Conservation (phyloP, 306 rosid genomes). For the Sphenostylis stenocarpa region DNA sequence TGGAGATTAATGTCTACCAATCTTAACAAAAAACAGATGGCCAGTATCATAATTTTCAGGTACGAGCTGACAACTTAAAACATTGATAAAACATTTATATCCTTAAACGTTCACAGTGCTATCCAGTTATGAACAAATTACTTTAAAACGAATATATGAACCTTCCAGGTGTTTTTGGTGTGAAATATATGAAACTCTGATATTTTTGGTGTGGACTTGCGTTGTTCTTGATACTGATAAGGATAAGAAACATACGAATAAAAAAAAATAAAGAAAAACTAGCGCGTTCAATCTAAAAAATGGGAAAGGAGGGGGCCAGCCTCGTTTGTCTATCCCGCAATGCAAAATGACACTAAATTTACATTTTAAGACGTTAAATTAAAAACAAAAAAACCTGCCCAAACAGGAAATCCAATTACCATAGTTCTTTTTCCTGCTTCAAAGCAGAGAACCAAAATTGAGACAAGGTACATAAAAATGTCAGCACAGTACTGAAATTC, state of each 20-base stretch:
- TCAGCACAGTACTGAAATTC: constrained; percentile 28
- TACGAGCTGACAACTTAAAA: background rate
- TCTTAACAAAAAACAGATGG: too few relatives aligned
- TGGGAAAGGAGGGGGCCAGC: background rate
- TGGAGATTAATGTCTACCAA: too few relatives aligned
- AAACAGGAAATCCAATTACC: constrained; percentile 53
- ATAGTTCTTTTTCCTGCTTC: constrained; percentile 43
- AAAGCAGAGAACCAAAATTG: constrained; percentile 45
- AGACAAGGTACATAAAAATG: constrained; percentile 16
- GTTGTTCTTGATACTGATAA: background rate
- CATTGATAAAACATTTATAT: background rate
- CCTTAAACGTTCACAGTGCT: background rate
- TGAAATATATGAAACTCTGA: background rate
- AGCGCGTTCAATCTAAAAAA: background rate
- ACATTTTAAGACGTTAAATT: constrained; percentile 37
- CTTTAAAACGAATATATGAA: background rate
- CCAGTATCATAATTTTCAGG: background rate
- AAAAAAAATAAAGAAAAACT: background rate
- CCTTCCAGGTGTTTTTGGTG: background rate
- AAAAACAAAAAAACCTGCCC: constrained; percentile 2
- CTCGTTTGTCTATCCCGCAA: constrained; percentile 25
- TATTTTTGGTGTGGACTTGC: background rate
- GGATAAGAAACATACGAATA: background rate
- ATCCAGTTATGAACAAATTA: background rate
- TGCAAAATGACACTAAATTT: constrained; percentile 33